A percentile compares a stretch with the other conserved stretches of the same genome.
These are phyloP conservation scores for Pyrenula massariospora DNA, from an alignment of 495 filamentous ascomycete genomes.

Conservation along the genomic window DNA sequence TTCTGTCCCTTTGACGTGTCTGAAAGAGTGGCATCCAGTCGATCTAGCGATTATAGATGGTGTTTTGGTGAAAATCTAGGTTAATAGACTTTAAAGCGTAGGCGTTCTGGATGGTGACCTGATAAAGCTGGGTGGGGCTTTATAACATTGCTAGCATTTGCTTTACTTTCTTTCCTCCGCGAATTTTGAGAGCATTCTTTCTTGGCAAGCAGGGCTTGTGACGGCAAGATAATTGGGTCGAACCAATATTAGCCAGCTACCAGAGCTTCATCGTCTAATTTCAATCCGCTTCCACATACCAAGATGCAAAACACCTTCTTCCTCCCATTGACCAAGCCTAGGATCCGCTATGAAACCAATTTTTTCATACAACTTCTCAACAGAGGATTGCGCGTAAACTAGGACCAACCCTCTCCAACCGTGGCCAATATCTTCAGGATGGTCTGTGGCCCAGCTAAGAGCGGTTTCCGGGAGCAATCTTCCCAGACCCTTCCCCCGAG, in stretches of 20 bases:
- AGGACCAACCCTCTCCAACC: constrained; percentile 60
- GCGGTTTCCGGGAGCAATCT: constrained; percentile 49
- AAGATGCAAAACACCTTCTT: constrained; percentile 78
- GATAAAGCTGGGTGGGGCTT: no score
- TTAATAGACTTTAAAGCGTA: no score
- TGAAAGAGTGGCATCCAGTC: background rate
- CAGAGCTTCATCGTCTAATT: no score
- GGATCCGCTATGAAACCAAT: constrained; percentile 63
- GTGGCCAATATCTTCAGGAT: constrained; percentile 37
- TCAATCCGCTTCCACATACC: constrained; percentile 55
- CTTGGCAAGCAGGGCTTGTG: no score
- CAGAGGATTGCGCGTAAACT: constrained; percentile 59
- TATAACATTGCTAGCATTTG: no score
- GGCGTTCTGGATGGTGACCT: no score
- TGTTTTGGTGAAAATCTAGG: no score
- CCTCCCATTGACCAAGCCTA: constrained; percentile 62
- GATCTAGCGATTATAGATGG: background rate
- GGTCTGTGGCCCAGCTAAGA: constrained; percentile 44
- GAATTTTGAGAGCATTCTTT: no score
- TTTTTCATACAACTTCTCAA: constrained; percentile 45
- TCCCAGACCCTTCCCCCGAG: constrained; percentile 51
- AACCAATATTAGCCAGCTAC: no score
- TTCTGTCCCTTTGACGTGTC: background rate
- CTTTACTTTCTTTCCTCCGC: no score
- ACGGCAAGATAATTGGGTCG: background rate